These are phyloP conservation scores for Aspergillus sp. DNA, from an alignment of 2,329 filamentous ascomycete species.

Conservation along the genomic window DNA sequence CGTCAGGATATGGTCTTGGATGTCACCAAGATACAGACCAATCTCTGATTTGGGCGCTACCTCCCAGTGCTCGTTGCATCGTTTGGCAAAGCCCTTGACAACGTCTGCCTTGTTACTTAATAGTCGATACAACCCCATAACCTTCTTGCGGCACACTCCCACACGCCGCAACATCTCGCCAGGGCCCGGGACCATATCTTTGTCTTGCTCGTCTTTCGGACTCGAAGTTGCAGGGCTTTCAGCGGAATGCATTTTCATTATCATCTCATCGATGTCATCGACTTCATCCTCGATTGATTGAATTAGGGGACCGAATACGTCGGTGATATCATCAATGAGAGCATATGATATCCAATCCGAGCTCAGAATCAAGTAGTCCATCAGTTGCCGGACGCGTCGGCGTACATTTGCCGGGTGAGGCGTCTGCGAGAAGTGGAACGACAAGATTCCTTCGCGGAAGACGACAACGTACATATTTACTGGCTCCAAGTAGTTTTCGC, in stretches of 20 bases:
- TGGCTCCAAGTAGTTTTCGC: slow-evolving; percentile 86
- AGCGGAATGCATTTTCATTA: slow-evolving; percentile 73
- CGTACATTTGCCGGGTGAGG: slow-evolving; percentile 96
- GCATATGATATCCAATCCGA: slow-evolving; percentile 99
- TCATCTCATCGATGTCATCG: slow-evolving; percentile 92
- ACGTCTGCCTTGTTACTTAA: slow-evolving; percentile 98
- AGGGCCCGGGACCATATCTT: slow-evolving; percentile 43
- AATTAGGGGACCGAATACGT: slow-evolving; percentile 90
- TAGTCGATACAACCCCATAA: slow-evolving; percentile 91
- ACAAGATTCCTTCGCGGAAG: slow-evolving; percentile 91
- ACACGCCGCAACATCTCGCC: slow-evolving; percentile 89
- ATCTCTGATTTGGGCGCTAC: slow-evolving; percentile 94
- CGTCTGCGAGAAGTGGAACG: slow-evolving; percentile 95
- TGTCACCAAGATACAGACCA: slow-evolving; percentile 95
- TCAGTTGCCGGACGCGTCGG: slow-evolving; percentile 85
- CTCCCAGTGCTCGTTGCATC: slow-evolving; percentile 97
- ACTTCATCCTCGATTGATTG: slow-evolving; percentile 93
- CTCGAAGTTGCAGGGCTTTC: slow-evolving; percentile 37
- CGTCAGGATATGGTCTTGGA: slow-evolving; percentile 97
- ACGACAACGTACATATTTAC: slow-evolving; percentile 98
- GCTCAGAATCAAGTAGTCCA: slow-evolving; percentile 88
- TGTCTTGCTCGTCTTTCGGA: slow-evolving; percentile 38
- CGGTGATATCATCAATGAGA: slow-evolving; percentile 96
- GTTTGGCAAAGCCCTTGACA: slow-evolving; percentile 97
- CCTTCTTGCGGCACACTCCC: slow-evolving; percentile 92